Evolutionary conservation across 352 stramenopile genomes (phyloP), one percentile per base, ranked within the genome.

Genomic region (Phytophthora ohioensis): DNA sequence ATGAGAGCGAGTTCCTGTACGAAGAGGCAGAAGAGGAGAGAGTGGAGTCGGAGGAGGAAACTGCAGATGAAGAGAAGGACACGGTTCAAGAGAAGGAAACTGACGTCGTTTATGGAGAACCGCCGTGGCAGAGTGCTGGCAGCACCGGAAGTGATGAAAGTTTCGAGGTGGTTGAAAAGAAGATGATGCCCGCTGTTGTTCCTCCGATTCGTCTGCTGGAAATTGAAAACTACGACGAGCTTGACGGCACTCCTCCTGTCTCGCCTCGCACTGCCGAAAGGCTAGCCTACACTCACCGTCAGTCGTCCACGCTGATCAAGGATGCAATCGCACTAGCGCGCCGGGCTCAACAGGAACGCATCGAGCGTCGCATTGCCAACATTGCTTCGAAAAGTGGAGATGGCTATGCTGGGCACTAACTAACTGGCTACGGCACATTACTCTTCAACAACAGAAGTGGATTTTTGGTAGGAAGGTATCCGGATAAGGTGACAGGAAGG

Each of bases 291-390:
- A 76, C 73, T 8, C 72, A 70, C 12, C 64, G 70, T 10, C 76
- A 77, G 43, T 87, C 83, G 41, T 82, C 76, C 12, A 73, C 45
- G 34, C 65, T 75, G 32, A 84, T 94, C 31, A 76, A 79, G 1
- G 59, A 78, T 48, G 87, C 87, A 45, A 91, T 92, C 51, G 69
- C 70, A 36, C 65, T 85, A 35, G 83, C 82, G 12, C 79, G 73
- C 8, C 81, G 67, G 43, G 73, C 69, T 6, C 85, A 93, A 67
- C 67, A 89, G 35, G 71, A 82, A 32, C 85, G 85, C 21, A 78
- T 92, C 15, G 64, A 90, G 54, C 69, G 76, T 42, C 87, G 87
- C 21, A 90, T 94, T 67, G 77, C 84, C 2, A 82, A 89, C 51
- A 81, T 94, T 10, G 48, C 69, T 31, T 76, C 77, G 57, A 78